Conservation (phyloP, 257 asterid species). For the Striga asiatica region DNA sequence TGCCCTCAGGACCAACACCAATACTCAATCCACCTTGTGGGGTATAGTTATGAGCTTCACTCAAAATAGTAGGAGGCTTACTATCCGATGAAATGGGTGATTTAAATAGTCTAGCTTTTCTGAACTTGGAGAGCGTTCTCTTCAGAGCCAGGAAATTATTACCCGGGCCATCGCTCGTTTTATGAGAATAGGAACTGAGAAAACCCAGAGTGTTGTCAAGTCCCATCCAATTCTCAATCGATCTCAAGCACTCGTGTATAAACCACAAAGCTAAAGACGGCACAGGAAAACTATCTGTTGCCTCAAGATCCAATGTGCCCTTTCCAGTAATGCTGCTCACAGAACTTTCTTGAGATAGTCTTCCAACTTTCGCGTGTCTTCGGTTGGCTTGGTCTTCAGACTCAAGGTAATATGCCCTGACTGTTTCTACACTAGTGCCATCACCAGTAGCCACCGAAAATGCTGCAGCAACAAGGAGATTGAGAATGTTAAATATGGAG, state of each 20-base stretch:
- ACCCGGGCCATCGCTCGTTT: constrained; percentile 40
- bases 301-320: constrained; percentile 33
- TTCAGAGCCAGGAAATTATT: constrained; percentile 48
- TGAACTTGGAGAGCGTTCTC: constrained; percentile 59
- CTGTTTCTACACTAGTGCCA: constrained; percentile 39
- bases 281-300: constrained; percentile 38
- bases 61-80: constrained; percentile 25
- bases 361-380: constrained; percentile 92
- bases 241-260: constrained; percentile 73
- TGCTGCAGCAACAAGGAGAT: constrained; percentile 81
- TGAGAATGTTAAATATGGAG: constrained; percentile 58
- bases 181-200: constrained; percentile 38
- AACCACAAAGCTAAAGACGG: constrained; percentile 72
- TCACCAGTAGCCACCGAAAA: constrained; percentile 35
- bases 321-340: constrained; percentile 51
- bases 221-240: constrained; percentile 77
- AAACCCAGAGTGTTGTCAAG: constrained; percentile 59
- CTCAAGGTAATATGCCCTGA: constrained; percentile 30
- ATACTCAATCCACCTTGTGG: constrained; percentile 27
- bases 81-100: constrained; percentile 31
- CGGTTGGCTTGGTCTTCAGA: constrained; percentile 63
- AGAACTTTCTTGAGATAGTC: constrained; percentile 82
- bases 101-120: constrained; percentile 50
- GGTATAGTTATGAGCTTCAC: constrained; percentile 27
- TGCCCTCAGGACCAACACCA: constrained; percentile 34